Evolutionary conservation across 2,329 filamentous ascomycete species (phyloP), one percentile per base, ranked within the genome.

Genomic region (Aspergillus sp.): DNA sequence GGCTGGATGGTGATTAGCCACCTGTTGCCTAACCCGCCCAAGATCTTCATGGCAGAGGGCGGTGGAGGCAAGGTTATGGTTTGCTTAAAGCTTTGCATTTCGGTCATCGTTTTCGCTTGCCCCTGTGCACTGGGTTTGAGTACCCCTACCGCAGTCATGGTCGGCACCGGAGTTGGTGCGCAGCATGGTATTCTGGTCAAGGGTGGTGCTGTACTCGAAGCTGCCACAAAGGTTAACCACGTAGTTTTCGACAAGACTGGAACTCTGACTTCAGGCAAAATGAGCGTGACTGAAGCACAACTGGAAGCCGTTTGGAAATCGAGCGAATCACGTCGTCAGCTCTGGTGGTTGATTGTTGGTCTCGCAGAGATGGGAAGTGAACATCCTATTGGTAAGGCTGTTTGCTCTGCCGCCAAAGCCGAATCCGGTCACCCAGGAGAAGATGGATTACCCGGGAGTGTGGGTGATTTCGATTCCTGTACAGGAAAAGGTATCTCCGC

Each of bases 181-280:
- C 88, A 96, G 68, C 86, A 95, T 58, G 93, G 93, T 20, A 98
- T 98, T 58, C 76, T 98, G n/a, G 90, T 97, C 66, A 98, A 98
- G 71, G 91, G 93, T 47, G 93, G 93, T 48, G 90, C 88, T 37
- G 90, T 90, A 25, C 75, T 98, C 3, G 91, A 98, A 72, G 89
- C 82, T 4, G 87, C 90, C 0, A 97, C 90, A 7, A 91, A 89
- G 67, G 81, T 97, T 56, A 94, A 85, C 1, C 86, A 95, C 58
- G 81, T 97, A 17, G 86, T 97, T 13, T 81, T 97, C 19, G 91
- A 97, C 74, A 97, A 97, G 78, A 97, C 91, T 1, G 91, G 91
- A 25, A 97, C 91, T 3, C 78, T 98, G 51, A 98, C 93, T 0
- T 81, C 93, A 58, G 93, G 93, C 41, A 94, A 90, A 70, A 97